Evolutionary conservation across 2,329 filamentous ascomycete species (phyloP), one percentile per base, ranked within the genome.

Genomic region (Fusarium sp.): DNA sequence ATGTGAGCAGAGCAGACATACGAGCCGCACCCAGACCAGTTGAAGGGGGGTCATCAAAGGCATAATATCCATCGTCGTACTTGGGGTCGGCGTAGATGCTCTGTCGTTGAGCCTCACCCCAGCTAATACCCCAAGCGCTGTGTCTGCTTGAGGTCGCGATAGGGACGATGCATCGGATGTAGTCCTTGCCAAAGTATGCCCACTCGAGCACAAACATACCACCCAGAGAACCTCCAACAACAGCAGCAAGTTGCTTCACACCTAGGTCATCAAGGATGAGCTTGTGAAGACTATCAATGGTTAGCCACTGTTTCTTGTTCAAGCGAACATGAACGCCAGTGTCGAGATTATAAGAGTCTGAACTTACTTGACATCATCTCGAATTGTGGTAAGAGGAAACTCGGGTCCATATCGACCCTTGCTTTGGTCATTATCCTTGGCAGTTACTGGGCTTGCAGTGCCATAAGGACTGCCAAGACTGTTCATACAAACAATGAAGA

Each of bases 31-130:
- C 95, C 5, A 99, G 89, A 2, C 96, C 96, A 2, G 95, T 93
- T 0, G 91, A 87, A 1, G 96, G 96, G 39, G 95, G 95, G 77
- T 98, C 94, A 38, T 93, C 89, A 78, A 96, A 97, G 3, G 90
- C 79, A 81, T 98, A 99, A 84, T 98, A 98, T 50, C 96, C 96
- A 79, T 98, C 95, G 71, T 98, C 95, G 82, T 99, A 99, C 85
- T 98, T 98, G 38, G 96, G 96, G 81, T 99, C 96, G 44, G 94
- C 95, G 84, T 98, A 99, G 81, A 99, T 98, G 87, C 93, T 95
- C 84, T 96, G 94, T 58, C 94, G 88, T 82, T 97, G 94, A 8
- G 94, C 94, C 81, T 96, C 94, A 47, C 93, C 94, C 94, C 94
- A 97, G 83, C 93, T 95, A 78, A 96, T 97, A 30, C 94, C 92